Evolutionary conservation across 768 basidiomycete species (phyloP), one percentile per base, ranked within the genome.

Genomic region (Boletus fagicola): DNA sequence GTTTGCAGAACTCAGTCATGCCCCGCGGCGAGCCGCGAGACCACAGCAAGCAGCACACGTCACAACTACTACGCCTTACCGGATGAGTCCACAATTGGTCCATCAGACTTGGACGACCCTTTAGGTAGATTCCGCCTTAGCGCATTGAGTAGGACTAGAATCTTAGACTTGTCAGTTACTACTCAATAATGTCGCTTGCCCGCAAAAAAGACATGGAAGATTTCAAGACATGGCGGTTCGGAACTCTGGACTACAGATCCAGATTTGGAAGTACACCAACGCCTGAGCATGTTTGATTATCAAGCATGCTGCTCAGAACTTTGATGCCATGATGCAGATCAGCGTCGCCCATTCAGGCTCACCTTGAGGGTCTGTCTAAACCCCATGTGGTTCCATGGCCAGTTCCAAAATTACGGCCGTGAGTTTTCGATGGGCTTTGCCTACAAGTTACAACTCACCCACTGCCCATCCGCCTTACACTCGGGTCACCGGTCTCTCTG

Each of bases 381-480:
- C 20, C 16, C 26, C 8, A 15, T 11, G 31, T 24, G 42, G 30
- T 22, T 44, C 28, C 35, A 43, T 15, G 40, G 49, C 16, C 4
- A 18, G 22, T 51, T 54, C 43, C 36, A 35, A 53, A 60, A 53
- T 44, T 26, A 51, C 44, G 44, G 62, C 31, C 53, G 24, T 44
- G 24, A 12, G 50, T 33, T 50, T 51, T 39, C n/a, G 6, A 36
- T 26, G 18, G 26, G 26, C 62, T 47, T 49, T 53, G 4, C 44
- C 30, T n/a, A n/a, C n/a, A n/a, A n/a, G n/a, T 26, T 31, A 1
- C 53, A 8, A 13, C 38, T 47, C 33, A n/a, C 61, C 64, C 63
- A 59, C 36, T 28, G 42, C 54, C 52, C 57, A 52, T 7, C 54
- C 45, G 26, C 51, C 24, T 54, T 62, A 46, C 56, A 49, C 54